Evolutionary conservation across 768 basidiomycete species (phyloP).

Genomic region (Megacollybia marginata): DNA sequence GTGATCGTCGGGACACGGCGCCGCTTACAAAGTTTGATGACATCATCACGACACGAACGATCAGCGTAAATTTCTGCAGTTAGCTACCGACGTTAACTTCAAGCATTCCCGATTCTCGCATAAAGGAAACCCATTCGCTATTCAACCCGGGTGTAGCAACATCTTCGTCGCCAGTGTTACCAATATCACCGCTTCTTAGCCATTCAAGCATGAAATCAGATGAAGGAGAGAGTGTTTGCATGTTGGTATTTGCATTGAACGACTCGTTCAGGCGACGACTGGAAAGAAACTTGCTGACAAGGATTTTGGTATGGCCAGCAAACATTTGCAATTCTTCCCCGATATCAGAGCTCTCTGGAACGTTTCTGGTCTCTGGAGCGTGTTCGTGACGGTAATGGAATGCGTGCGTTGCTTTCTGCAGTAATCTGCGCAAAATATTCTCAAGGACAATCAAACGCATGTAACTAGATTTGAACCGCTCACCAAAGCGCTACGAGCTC

Average conservation of each 20-base stretch:
- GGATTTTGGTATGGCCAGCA: conserved; percentile 34
- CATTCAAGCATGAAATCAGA: neutral
- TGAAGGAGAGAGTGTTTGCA: neutral
- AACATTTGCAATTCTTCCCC: conserved; percentile 36
- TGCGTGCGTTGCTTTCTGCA: conserved; percentile 20
- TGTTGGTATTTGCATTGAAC: neutral
- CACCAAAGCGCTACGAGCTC: conserved; percentile 31
- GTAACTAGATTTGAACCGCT: neutral
- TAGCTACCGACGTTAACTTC: too few relatives aligned
- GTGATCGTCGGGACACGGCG: too few relatives aligned
- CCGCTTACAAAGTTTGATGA: too few relatives aligned
- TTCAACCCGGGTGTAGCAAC: neutral
- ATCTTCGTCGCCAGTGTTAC: neutral
- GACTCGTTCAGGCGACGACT: neutral
- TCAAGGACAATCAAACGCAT: conserved; percentile 7
- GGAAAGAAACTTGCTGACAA: conserved; percentile 33
- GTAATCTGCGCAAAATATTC: conserved; percentile 20
- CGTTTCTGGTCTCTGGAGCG: conserved; percentile 9
- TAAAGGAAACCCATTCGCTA: neutral
- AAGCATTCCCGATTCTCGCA: neutral
- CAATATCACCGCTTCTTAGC: neutral
- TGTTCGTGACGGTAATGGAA: conserved; percentile 11
- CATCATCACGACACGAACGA: too few relatives aligned
- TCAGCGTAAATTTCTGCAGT: too few relatives aligned
- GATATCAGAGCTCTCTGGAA: conserved; percentile 17